These are phyloP conservation scores for Candolleomyces efflorescens DNA, from an alignment of 768 basidiomycete species.

Conservation along the genomic window DNA sequence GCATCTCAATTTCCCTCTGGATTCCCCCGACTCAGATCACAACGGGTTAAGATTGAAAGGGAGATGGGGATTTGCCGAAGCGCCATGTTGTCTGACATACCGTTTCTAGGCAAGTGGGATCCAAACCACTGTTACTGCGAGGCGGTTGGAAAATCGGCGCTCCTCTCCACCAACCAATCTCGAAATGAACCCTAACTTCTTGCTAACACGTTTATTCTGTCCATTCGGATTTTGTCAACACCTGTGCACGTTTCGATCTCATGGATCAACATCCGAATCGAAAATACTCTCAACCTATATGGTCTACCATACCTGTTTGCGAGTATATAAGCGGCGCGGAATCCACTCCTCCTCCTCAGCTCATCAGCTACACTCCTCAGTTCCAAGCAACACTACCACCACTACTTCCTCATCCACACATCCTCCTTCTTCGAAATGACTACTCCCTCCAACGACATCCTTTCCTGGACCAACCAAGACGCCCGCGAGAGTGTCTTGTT, in stretches of 20 bases:
- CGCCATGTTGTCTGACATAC: constrained; percentile 20
- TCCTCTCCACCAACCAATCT: constrained; percentile 68
- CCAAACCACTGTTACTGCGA: constrained; percentile 22
- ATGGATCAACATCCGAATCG: constrained; percentile 49
- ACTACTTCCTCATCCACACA: constrained; percentile 13
- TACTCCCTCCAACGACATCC: constrained; percentile 57
- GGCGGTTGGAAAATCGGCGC: constrained; percentile 55
- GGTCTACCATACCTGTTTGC: constrained; percentile 23
- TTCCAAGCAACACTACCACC: constrained; percentile 5
- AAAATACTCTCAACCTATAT: constrained; percentile 39
- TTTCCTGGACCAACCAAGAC: constrained; percentile 87
- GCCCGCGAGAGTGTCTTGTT: constrained; percentile 81
- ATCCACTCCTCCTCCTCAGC: constrained; percentile 27
- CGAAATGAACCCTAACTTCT: constrained; percentile 62
- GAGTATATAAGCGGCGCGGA: constrained; percentile 54
- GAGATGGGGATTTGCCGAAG: constrained; percentile 22
- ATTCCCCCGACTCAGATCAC: constrained; percentile 18
- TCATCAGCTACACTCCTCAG: constrained; percentile 15
- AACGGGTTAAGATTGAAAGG: constrained; percentile 15
- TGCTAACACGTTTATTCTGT: constrained; percentile 51
- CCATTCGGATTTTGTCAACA: constrained; percentile 58
- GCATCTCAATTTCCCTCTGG: constrained; percentile 18
- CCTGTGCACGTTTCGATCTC: constrained; percentile 75
- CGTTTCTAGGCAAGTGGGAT: constrained; percentile 14
- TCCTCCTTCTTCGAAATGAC: constrained; percentile 36